Evolutionary conservation across 2,329 filamentous ascomycete species (phyloP).

Genomic region (Epichloe brachyelytri): DNA sequence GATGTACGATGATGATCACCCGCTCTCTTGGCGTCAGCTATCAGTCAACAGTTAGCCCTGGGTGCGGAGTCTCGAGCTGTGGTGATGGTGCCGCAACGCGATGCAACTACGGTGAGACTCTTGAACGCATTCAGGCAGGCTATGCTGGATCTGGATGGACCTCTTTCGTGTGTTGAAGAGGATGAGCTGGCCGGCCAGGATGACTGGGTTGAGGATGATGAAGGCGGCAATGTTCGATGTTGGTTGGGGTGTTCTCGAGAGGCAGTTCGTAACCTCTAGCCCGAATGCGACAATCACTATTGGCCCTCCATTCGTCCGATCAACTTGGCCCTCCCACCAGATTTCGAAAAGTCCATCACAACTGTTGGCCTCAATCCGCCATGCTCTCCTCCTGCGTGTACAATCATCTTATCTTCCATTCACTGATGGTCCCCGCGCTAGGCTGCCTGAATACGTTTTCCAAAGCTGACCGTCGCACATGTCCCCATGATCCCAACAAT

Average conservation of each 20-base stretch:
- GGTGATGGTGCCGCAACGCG: slow-evolving; percentile 69
- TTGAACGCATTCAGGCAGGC: slow-evolving; percentile 46
- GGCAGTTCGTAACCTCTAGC: slow-evolving; percentile 11
- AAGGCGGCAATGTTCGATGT: slow-evolving; percentile 41
- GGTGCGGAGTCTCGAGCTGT: slow-evolving; percentile 50
- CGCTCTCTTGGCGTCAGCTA: slow-evolving; percentile 54
- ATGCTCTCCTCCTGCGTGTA: not conserved
- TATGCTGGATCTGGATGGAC: slow-evolving; percentile 39
- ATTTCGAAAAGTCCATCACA: too few relatives aligned
- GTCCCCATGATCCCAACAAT: not conserved
- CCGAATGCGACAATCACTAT: too few relatives aligned
- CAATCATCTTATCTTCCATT: not conserved
- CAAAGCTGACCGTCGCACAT: not conserved
- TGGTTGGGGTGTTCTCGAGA: slow-evolving; percentile 51
- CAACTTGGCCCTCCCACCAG: too few relatives aligned
- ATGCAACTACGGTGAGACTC: slow-evolving; percentile 51
- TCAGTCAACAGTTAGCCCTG: slow-evolving; percentile 52
- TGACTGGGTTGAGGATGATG: slow-evolving; percentile 53
- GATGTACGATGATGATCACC: slow-evolving; percentile 77
- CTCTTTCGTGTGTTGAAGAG: slow-evolving; percentile 42
- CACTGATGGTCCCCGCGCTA: not conserved
- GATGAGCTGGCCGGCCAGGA: slow-evolving; percentile 54
- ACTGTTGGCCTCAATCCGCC: too few relatives aligned
- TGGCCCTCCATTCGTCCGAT: too few relatives aligned
- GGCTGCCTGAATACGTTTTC: not conserved